Evolutionary conservation across 129 eudicot species (phyloP).

Genomic region (Lactuca saligna): DNA sequence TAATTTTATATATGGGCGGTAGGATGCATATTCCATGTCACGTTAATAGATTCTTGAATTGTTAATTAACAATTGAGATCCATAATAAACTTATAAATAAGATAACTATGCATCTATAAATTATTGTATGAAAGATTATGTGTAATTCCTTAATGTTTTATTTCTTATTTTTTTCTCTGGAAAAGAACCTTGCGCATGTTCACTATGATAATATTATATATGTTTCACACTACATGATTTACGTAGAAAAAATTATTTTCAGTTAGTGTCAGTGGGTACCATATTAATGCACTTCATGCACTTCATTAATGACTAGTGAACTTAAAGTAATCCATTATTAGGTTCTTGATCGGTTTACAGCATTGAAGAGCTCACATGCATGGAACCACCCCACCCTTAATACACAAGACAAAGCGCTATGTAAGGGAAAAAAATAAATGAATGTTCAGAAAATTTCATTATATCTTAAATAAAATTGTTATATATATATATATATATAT

Average conservation of each 20-base stretch:
- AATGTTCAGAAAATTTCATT: too few species aligned
- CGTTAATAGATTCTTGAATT: background rate
- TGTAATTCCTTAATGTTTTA: background rate
- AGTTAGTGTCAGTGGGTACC: conserved; percentile 26
- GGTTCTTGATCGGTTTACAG: conserved; percentile 41
- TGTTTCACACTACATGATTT: background rate
- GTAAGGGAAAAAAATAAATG: conserved; percentile 13
- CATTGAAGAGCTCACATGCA: conserved; percentile 43
- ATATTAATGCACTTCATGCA: conserved; percentile 38
- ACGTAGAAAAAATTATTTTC: conserved; percentile 24
- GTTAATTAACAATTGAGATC: too few species aligned
- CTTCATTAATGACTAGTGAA: conserved; percentile 43
- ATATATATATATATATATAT: too few species aligned
- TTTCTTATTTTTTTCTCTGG: background rate
- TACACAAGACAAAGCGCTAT: conserved; percentile 28
- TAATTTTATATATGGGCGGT: background rate
- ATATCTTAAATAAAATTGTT: too few species aligned
- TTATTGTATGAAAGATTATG: background rate
- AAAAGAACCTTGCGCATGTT: background rate
- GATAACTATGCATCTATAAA: background rate
- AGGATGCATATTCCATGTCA: background rate
- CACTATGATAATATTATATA: background rate
- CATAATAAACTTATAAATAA: background rate
- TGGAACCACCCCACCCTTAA: conserved; percentile 35
- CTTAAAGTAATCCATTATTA: conserved; percentile 40